phyloP scores from a whole-genome alignment of 352 stramenopile genomes.

The Phytophthora idaei region DNA sequence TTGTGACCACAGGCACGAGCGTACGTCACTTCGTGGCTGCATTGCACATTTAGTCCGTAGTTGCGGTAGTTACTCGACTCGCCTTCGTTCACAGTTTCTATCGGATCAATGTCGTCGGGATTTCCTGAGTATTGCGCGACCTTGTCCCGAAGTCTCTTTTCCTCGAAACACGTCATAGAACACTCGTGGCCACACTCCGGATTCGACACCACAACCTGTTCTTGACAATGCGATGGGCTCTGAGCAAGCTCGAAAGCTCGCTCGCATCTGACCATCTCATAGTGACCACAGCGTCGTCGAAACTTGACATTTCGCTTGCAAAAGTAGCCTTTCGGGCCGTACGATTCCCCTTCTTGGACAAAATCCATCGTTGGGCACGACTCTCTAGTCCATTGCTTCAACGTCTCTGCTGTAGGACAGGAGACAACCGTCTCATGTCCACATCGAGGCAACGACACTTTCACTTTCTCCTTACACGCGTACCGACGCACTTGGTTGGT shows the following conservation, averaged over 20 bases:
- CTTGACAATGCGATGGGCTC: constrained; percentile 47
- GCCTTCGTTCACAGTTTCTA: constrained; percentile 41
- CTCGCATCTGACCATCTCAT: constrained; percentile 58
- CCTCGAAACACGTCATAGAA: constrained; percentile 58
- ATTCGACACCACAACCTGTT: constrained; percentile 55
- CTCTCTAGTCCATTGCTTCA: constrained; percentile 58
- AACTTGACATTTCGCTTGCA: constrained; percentile 70
- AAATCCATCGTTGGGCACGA: constrained; percentile 39
- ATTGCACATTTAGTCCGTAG: constrained; percentile 55
- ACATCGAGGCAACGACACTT: constrained; percentile 63
- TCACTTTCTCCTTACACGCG: constrained; percentile 62
- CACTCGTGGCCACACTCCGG: constrained; percentile 75
- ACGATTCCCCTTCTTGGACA: constrained; percentile 63
- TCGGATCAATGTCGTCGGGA: constrained; percentile 26
- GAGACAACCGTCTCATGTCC: constrained; percentile 55
- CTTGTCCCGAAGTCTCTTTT: constrained; percentile 16
- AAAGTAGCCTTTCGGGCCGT: constrained; percentile 72
- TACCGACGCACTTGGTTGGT: constrained; percentile 33
- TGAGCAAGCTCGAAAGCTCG: constrained; percentile 72
- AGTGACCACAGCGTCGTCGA: constrained; percentile 66
- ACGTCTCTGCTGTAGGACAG: constrained; percentile 49
- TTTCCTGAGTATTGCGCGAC: constrained; percentile 4
- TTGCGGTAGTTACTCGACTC: constrained; percentile 41
- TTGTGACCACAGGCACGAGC: constrained; percentile 51
- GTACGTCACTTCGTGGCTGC: constrained; percentile 40